Evolutionary conservation across 305 asterid genomes (phyloP), one percentile per base, ranked within the genome.

Genomic region (Plantago coronopus): DNA sequence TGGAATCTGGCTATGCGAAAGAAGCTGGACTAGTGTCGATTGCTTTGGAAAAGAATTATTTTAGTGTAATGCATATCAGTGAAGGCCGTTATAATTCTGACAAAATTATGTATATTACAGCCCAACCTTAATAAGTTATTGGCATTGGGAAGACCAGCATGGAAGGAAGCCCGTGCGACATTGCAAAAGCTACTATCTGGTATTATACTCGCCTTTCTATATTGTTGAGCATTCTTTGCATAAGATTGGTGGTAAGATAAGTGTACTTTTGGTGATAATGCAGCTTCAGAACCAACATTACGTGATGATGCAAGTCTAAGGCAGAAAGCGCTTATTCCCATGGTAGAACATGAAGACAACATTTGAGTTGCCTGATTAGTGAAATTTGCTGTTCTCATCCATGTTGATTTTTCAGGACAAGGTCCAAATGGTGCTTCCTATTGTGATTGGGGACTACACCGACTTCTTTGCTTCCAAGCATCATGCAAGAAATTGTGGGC

Each of bases 401-500:
- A 54, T 21, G 37, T 31, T 4, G 57, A 22, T 22, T 22, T n/a
- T 50, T 57, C 76, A 91, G 98, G 81, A 66, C 61, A 80, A 81
- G 77, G 96, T 74, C 72, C 86, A 89, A 70, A 83, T 89, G 97
- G 80, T 87, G 83, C 88, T 93, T 67, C 99, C 99, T 45, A 64
- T 89, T 54, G 83, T 83, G 34, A 79, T 93, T 57, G 99, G 99
- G 71, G 97, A 89, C 69, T 93, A 89, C 83, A 76, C 96, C 0
- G 99, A 93, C 74, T 93, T 93, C 84, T 89, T 89, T 85, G 86
- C 96, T 12, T 93, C 99, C 37, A 74, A 75, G 86, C 87, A 93
- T 78, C 99, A 93, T 56, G 97, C 95, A 0, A 78, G 73, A 74
- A 93, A 93, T 74, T 93, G 99, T 64, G 97, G 99, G 54, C 67